Base-by-base conservation (phyloP, 1,284 basidiomycete genomes). In the Ustilago cynodontis region DNA sequence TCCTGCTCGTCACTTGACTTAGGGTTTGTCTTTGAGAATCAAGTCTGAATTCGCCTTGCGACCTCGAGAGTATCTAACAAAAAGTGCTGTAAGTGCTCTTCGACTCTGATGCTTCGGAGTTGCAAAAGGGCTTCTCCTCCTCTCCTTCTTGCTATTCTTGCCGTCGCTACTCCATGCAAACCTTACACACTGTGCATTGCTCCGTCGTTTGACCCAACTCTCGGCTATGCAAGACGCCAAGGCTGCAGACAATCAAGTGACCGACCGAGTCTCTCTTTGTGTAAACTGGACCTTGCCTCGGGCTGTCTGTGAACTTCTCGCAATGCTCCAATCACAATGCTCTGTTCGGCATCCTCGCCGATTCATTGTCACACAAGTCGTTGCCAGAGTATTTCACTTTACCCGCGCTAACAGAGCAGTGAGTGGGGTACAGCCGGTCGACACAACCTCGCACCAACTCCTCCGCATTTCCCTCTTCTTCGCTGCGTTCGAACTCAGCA, bases 1-100 rank as follows among this genome's bases (percentile, higher is more conserved):
- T 59, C 57, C 57, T 59, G 57, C 43, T 37, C 35, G 35, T 37
- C 35, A 37, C 35, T 37, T 37, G 35, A 37, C 35, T 37, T 13
- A 37, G 35, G 35, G 35, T 37, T 37, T 37, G 14, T 6, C 35
- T 37, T 37, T 37, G 35, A 37, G 35, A 33, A 33, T 5, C 31
- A 33, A 33, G 11, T 33, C 31, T 33, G 11, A 33, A 11, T 33
- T 33, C 31, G 31, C n/a, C n/a, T n/a, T n/a, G n/a, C 35, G 14
- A 37, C 3, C n/a, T 26, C 39, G 29, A 59, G 47, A 11, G 9
- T 59, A 13, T 37, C 35, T 37, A 3, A 6, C 35, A 3, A 13
- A 37, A 14, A 37, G 3, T 14, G 35, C 35, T 37, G 11, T 11
- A 11, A 11, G 5, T 11, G 35, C 35, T 37, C 35, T 14, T 3